Evolutionary conservation across 2,329 filamentous ascomycete genomes (phyloP).

Genomic region (Didymella pomorum): DNA sequence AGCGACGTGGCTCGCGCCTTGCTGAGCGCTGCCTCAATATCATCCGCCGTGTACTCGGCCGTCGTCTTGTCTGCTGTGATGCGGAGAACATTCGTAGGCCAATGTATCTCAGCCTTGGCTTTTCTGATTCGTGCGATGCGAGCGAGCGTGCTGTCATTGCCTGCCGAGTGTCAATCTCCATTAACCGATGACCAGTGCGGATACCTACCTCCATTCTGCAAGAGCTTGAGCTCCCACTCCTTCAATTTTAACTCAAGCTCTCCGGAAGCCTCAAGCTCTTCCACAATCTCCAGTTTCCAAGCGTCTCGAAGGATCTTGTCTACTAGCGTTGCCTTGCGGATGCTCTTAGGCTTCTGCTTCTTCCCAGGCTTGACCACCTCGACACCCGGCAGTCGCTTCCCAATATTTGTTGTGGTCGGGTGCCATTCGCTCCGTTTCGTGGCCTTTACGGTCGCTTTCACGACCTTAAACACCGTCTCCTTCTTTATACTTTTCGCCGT

Average conservation of each 20-base stretch:
- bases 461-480: conserved; percentile 25
- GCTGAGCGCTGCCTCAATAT: conserved; percentile 40
- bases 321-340: conserved; percentile 42
- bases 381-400: conserved; percentile 35
- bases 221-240: conserved; percentile 44
- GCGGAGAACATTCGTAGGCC: conserved; percentile 39
- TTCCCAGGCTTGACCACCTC: conserved; percentile 19
- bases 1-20: conserved; percentile 28
- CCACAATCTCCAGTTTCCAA: conserved; percentile 45
- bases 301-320: conserved; percentile 46
- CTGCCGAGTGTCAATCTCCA: conserved; percentile 22
- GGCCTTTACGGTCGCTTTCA: conserved; percentile 26
- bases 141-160: conserved; percentile 34
- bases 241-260: conserved; percentile 47
- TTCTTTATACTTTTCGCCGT: conserved; percentile 33
- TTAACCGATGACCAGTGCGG: neutral
- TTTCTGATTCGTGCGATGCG: conserved; percentile 38
- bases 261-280: conserved; percentile 48
- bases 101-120: conserved; percentile 42
- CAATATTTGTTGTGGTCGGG: conserved; percentile 35
- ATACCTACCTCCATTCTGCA: conserved; percentile 38
- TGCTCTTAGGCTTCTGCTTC: conserved; percentile 14
- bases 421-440: conserved; percentile 44
- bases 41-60: conserved; percentile 48
- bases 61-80: conserved; percentile 50